phyloP scores from a whole-genome alignment of 139 green algal genomes.

The Chlorella sp. region DNA sequence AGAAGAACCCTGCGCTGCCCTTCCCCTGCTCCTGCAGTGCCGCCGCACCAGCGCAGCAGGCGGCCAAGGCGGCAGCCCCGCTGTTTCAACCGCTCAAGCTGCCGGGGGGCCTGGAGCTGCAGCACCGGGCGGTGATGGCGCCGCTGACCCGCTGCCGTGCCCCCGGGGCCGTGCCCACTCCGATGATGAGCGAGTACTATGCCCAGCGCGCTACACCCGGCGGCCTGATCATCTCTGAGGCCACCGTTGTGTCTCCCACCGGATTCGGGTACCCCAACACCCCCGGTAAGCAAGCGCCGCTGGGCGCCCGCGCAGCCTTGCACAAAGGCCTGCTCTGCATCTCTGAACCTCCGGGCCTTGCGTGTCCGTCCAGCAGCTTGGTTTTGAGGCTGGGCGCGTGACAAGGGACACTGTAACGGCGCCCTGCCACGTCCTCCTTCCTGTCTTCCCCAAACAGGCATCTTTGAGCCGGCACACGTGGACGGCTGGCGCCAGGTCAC shows the following conservation, averaged over 20 bases:
- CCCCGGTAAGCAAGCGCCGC: neutral
- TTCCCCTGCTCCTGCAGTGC: too few relatives aligned
- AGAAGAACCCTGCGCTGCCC: too few relatives aligned
- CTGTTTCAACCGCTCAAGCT: constrained; percentile 8
- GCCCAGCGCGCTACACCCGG: neutral
- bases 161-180: too few relatives aligned
- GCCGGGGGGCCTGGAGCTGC: neutral
- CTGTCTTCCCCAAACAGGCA: too few relatives aligned
- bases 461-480: neutral
- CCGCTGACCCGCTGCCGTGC: neutral
- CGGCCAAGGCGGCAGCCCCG: neutral
- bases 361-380: too few relatives aligned
- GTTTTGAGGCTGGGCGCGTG: too few relatives aligned
- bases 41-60: too few relatives aligned
- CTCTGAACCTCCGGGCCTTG: too few relatives aligned
- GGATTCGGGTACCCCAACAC: neutral
- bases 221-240: neutral
- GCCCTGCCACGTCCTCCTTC: too few relatives aligned
- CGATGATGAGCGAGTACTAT: neutral
- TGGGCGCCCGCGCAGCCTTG: too few relatives aligned
- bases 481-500: neutral
- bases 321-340: too few relatives aligned
- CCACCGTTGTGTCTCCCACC: neutral
- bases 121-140: neutral
- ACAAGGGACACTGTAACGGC: too few relatives aligned